phyloP scores from a whole-genome alignment of 2,329 filamentous ascomycete genomes.

The Xylariales sp. region DNA sequence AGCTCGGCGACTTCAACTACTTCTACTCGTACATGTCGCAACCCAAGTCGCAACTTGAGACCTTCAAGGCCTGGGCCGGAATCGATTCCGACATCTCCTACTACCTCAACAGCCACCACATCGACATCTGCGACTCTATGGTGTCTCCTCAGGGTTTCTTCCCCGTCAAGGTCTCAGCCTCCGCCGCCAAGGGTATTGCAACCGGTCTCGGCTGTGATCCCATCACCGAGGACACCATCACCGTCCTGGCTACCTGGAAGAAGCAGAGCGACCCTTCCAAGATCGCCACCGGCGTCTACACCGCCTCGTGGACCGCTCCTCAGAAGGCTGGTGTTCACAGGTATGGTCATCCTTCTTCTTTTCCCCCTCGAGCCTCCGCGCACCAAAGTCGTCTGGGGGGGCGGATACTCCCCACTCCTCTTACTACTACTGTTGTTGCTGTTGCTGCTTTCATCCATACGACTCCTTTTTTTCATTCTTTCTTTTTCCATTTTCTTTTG shows the following conservation, averaged over 20 bases:
- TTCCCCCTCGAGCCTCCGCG: too few species aligned
- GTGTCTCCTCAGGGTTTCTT: slow-evolving; percentile 67
- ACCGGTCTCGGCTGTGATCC: slow-evolving; percentile 72
- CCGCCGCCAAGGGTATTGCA: slow-evolving; percentile 74
- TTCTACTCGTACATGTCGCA: slow-evolving; percentile 97
- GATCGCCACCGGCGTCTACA: slow-evolving; percentile 84
- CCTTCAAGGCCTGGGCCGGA: slow-evolving; percentile 92
- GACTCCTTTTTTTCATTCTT: too few species aligned
- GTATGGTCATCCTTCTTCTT: not conserved
- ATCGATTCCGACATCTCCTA: slow-evolving; percentile 91
- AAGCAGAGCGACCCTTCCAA: slow-evolving; percentile 65
- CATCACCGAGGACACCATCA: slow-evolving; percentile 89
- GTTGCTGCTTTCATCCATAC: too few species aligned
- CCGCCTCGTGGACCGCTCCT: slow-evolving; percentile 90
- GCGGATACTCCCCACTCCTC: too few species aligned
- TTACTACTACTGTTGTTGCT: too few species aligned
- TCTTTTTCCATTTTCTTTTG: too few species aligned
- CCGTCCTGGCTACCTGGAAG: slow-evolving; percentile 82
- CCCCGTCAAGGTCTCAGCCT: slow-evolving; percentile 75
- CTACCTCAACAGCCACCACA: slow-evolving; percentile 92
- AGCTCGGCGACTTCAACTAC: slow-evolving; percentile 93
- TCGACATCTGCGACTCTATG: slow-evolving; percentile 92
- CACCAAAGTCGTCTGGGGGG: too few species aligned
- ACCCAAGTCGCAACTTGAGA: slow-evolving; percentile 86
- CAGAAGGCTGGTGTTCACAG: slow-evolving; percentile 92